These are phyloP conservation scores for Dovyalis caffra DNA, from an alignment of 345 rosid species.

Conservation along the genomic window DNA sequence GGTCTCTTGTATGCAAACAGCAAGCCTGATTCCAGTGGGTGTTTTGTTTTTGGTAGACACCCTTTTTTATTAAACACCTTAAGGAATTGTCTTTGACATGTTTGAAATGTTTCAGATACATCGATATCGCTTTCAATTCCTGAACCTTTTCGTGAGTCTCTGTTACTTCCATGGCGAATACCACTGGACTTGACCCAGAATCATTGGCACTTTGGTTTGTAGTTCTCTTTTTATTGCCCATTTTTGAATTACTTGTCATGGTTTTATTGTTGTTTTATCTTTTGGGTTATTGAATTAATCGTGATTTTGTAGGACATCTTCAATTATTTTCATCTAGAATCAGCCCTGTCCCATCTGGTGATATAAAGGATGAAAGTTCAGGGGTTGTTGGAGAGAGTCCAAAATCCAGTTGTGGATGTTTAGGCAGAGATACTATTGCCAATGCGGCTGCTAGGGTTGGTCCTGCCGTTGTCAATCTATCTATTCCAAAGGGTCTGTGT, in stretches of 20 bases:
- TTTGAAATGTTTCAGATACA: slow-evolving; percentile 28
- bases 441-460: slow-evolving; percentile 84
- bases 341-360: slow-evolving; percentile 39
- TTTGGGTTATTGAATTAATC: neutral
- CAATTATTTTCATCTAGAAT: slow-evolving; percentile 39
- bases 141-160: slow-evolving; percentile 24
- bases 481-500: slow-evolving; percentile 64
- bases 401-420: slow-evolving; percentile 46
- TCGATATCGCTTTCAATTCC: slow-evolving; percentile 44
- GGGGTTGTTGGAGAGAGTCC: slow-evolving; percentile 37
- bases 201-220: slow-evolving; percentile 38
- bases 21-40: slow-evolving; percentile 39
- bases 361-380: slow-evolving; percentile 26
- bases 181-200: too few relatives aligned
- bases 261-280: neutral
- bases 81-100: neutral
- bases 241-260: neutral
- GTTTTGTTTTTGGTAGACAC: neutral
- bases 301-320: slow-evolving; percentile 38
- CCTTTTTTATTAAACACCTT: neutral
- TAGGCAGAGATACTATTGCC: slow-evolving; percentile 74
- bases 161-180: slow-evolving; percentile 19
- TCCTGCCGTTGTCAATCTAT: slow-evolving; percentile 82
- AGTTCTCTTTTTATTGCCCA: neutral
- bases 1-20: slow-evolving; percentile 33